A percentile compares a stretch with the other conserved stretches of the same genome.
phyloP scores from a whole-genome alignment of 225 moss, liverwort and hornwort genomes.

The Physcomitrellopsis africana region DNA sequence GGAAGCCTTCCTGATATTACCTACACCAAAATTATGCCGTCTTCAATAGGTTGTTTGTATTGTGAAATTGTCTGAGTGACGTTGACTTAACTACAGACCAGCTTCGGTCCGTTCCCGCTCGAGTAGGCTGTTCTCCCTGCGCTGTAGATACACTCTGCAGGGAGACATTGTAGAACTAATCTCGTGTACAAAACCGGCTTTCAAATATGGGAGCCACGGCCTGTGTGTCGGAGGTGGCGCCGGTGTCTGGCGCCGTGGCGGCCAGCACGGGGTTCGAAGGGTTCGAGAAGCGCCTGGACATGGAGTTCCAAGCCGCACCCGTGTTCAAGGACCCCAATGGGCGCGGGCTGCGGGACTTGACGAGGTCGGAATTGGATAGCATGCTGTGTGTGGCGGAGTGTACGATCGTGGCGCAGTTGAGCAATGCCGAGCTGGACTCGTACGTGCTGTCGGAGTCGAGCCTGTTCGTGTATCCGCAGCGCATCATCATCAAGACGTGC shows the following conservation, averaged over 20 bases:
- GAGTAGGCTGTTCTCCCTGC: neutral
- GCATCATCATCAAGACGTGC: conserved; percentile 79
- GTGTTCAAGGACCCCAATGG: conserved; percentile 78
- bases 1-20: conserved; percentile 87
- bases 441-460: conserved; percentile 97
- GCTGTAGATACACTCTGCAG: conserved; percentile 26
- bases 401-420: conserved; percentile 73
- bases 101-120: conserved; percentile 20
- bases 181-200: neutral
- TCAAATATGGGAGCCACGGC: conserved; percentile 46
- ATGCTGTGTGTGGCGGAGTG: conserved; percentile 87
- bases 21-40: neutral
- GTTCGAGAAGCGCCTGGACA: conserved; percentile 89
- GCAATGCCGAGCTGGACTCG: conserved; percentile 81
- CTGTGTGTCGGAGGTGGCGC: conserved; percentile 24
- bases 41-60: conserved; percentile 2
- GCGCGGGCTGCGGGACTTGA: conserved; percentile 65
- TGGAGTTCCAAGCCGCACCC: conserved; percentile 77
- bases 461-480: conserved; percentile 72
- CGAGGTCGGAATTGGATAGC: conserved; percentile 65
- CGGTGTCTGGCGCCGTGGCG: neutral
- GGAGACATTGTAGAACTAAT: conserved; percentile 20
- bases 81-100: conserved; percentile 36
- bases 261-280: conserved; percentile 82
- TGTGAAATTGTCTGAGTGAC: neutral